These are phyloP conservation scores for Elsinoe necatrix DNA, from an alignment of 2,329 filamentous ascomycete species.

Conservation along the genomic window DNA sequence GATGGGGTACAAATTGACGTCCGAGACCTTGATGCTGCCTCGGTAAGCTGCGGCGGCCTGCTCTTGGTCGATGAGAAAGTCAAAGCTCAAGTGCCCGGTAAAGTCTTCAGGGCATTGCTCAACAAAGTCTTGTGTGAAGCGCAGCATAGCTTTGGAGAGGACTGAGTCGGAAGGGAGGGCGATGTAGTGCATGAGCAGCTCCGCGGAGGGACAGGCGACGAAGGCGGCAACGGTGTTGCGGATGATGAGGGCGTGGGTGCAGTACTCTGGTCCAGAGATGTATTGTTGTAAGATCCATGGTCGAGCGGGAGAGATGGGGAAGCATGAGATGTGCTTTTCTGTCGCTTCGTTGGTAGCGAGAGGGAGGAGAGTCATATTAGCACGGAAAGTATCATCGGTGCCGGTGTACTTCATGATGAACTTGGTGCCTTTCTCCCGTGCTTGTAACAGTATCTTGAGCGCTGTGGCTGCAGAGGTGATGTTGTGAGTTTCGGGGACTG, in stretches of 20 bases:
- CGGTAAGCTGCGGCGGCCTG: conserved; percentile 25
- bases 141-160: conserved; percentile 52
- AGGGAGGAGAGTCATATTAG: conserved; percentile 58
- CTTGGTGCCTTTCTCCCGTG: conserved; percentile 29
- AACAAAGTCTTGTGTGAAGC: conserved; percentile 55
- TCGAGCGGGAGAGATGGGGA: conserved; percentile 46
- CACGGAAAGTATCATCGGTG: conserved; percentile 51
- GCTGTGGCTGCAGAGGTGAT: conserved; percentile 49
- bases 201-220: conserved; percentile 55
- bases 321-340: conserved; percentile 43
- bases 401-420: conserved; percentile 62
- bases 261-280: conserved; percentile 57
- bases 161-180: conserved; percentile 48
- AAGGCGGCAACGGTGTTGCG: conserved; percentile 57
- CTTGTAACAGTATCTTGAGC: conserved; percentile 42
- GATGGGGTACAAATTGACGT: conserved; percentile 50
- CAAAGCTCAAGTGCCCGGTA: conserved; percentile 65
- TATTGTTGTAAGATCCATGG: conserved; percentile 65
- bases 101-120: conserved; percentile 41
- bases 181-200: conserved; percentile 58
- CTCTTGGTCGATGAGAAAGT: conserved; percentile 56
- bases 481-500: conserved; percentile 36
- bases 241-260: conserved; percentile 63
- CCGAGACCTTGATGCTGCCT: conserved; percentile 19
- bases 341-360: conserved; percentile 47